Base-by-base conservation (phyloP, 169 alveolate genomes). In the Plasmodium relictum region DNA sequence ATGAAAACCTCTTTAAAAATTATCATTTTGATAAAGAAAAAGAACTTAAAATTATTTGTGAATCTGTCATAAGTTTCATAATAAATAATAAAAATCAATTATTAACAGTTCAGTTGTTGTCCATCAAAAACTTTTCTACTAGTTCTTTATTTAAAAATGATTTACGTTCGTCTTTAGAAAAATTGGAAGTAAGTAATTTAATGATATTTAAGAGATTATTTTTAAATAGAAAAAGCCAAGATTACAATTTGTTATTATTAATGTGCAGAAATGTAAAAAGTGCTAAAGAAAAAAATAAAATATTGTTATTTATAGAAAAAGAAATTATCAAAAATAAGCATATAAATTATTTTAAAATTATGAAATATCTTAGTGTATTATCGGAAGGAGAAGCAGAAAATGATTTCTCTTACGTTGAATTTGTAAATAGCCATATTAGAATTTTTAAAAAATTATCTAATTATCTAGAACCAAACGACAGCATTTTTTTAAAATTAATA, bases 191-290 rank as follows among this genome's bases (percentile, higher is more conserved):
- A 63, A 42, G 56, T 9, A 78, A 78, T 45, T 31, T 65, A 44
- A 66, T 62, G 76, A 20, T 78, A 22, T 78, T 63, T 63, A 78
- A 42, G 54, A 65, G 50, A 62, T 10, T 78, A 10, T 78, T 78
- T 63, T 48, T 48, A 39, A 78, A 78, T 37, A 78, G 16, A 12
- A 54, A 39, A 10, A 39, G 31, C n/a, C 24, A 78, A 12, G 69
- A 78, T 78, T 62, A 78, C 37, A 68, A 78, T 20, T 65, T 76
- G 10, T 44, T 78, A 45, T 65, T 78, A 42, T 70, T 78, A 68
- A 78, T 78, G 89, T 78, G 89, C 22, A 78, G 48, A 16, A 78
- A 58, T 78, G 74, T 78, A 14, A 78, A 59, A 16, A 63, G 68
- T 22, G 52, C 48, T 20, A 65, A 22, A 18, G 89, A 78, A 58